A percentile compares a stretch with the other conserved stretches of the same genome.
phyloP scores from a whole-genome alignment of 2,329 filamentous ascomycete species.

The Penicillium sp. region DNA sequence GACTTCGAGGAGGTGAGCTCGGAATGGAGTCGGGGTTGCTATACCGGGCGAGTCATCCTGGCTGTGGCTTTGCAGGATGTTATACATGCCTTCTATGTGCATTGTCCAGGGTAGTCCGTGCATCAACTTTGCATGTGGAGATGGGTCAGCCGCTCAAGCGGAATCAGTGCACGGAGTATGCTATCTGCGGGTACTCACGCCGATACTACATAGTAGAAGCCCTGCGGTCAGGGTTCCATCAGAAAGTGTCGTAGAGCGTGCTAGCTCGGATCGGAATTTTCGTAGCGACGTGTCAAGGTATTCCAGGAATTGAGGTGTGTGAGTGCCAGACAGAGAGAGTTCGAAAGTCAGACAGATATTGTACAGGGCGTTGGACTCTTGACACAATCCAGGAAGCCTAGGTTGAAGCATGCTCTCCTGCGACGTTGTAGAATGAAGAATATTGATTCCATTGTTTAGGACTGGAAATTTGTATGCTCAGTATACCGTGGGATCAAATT shows the following conservation, averaged over 20 bases:
- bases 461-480: constrained; percentile 19
- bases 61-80: constrained; percentile 28
- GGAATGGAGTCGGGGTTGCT: constrained; percentile 17
- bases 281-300: constrained; percentile 31
- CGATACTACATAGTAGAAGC: constrained; percentile 35
- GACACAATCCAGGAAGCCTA: constrained; percentile 25
- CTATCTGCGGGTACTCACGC: constrained; percentile 22
- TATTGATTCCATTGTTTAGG: constrained; percentile 29
- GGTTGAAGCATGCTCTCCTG: constrained; percentile 24
- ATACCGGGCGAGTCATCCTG: constrained; percentile 3
- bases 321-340: constrained; percentile 20
- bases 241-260: constrained; percentile 22
- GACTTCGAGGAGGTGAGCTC: constrained; percentile 32
- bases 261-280: constrained; percentile 32
- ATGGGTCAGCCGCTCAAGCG: neutral
- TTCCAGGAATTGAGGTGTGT: constrained; percentile 28
- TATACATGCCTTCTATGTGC: constrained; percentile 36
- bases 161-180: neutral
- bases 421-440: constrained; percentile 31
- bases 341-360: constrained; percentile 34
- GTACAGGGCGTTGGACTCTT: constrained; percentile 32
- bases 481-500: neutral
- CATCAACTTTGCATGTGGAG: constrained; percentile 25
- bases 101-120: constrained; percentile 35
- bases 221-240: constrained; percentile 35